Base-by-base conservation (phyloP, 1,284 basidiomycete genomes). In the Ganoderma sinense region DNA sequence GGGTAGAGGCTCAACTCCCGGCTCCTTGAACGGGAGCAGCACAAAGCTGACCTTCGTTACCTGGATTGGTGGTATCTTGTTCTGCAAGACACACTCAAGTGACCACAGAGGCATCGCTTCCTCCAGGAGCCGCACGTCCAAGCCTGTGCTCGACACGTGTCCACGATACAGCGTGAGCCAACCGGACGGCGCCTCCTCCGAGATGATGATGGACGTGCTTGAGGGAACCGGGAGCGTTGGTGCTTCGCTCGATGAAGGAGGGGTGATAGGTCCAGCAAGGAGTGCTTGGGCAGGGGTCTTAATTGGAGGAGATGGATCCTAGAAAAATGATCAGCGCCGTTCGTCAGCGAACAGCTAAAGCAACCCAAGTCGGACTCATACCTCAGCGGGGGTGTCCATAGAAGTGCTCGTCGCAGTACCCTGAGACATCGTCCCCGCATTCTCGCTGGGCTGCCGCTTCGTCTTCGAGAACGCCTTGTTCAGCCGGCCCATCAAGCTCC, bases 61-160 rank as follows among this genome's bases (percentile, higher is more conserved):
- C 3, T 86, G 84, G 0, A 84, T 78, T 3, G 83, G 72, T 2
- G 85, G 84, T 29, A 85, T 81, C 76, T 91, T 92, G 77, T 94
- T 94, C 43, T 88, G 76, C 48, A 98, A 86, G 56, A 98, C 81
- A 76, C 92, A 97, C 79, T 98, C 95, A 60, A 97, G 83, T 61
- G 98, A 82, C 97, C 97, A 99, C 70, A 91, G 79, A 1, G 97
- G 97, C 84, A 95, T 89, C 40, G 83, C 83, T 77, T 92, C 89
- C 81, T 98, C 97, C 45, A 99, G 84, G 13, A 82, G 80, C 33
- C 86, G 84, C 48, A 89, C 77, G 74, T 98, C 97, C 29, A 84
- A 79, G 65, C 87, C 88, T 0, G 89, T 90, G 60, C 86, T 88
- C 1, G 87, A 86, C 2, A 91, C 86, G 51, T 89, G 87, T 0